Evolutionary conservation across 2,329 filamentous ascomycete species (phyloP), one percentile per base, ranked within the genome.

Genomic region (Aquanectria penicillioides): DNA sequence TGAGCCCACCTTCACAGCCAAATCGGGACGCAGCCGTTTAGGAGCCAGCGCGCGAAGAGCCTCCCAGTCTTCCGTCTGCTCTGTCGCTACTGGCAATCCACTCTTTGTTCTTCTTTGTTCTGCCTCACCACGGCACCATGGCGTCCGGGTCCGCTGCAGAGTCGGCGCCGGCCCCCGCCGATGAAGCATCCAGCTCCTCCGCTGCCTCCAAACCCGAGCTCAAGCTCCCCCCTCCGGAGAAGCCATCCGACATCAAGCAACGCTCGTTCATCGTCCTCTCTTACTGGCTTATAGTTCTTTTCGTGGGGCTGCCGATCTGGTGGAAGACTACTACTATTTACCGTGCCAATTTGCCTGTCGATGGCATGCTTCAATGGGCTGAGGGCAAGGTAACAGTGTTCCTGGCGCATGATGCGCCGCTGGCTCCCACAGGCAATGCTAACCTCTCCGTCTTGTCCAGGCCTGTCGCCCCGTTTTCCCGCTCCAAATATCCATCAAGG

Each of bases 251-350:
- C 63, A 81, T 89, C 48, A 86, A 85, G 71, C 86, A 89, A 57
- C 89, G 95, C 52, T 86, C 87, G 43, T 82, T 83, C 62, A 90
- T 98, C 47, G 88, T 99, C 62, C 75, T 91, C 61, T 94, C 94
- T 8, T 98, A 97, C 76, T 99, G 95, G 95, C 80, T 88, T 5
- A 87, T 98, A 31, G 92, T 97, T 6, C 74, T 97, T 6, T 84
- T 90, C 25, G 78, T 99, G 6, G 95, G 95, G 3, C 75, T 99
- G 65, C 95, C 95, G 56, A 89, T 97, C 85, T 99, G 95, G 95
- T 96, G 93, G 88, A 89, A 88, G 75, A 98, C 95, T 1, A 99
- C 95, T 4, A 90, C 91, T 0, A 97, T 98, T 53, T 94, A 97
- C 75, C 87, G 95, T 53, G 94, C 94, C 11, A 84, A 88, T 38